Evolutionary conservation across 768 basidiomycete genomes (phyloP), one percentile per base, ranked within the genome.

Genomic region (Lyophyllum semitale): DNA sequence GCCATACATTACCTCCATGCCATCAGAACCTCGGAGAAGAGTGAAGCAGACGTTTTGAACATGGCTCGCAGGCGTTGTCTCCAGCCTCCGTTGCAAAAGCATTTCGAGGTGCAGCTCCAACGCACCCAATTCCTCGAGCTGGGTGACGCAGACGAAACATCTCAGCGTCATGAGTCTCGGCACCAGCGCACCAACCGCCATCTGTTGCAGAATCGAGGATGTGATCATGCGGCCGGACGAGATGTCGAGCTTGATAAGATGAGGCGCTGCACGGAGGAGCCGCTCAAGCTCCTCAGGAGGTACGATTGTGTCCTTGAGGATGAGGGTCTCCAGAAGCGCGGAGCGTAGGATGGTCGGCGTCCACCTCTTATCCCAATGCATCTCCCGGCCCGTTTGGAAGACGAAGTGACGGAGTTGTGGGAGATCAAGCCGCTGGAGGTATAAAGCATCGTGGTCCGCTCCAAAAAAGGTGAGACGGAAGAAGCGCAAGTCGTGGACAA

Each of bases 61-160:
- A 27, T 56, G 55, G 8, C 32, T 35, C 7, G 26, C 49, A 29
- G 49, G n/a, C 9, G 18, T 46, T 9, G 22, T 35, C n/a, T 23
- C 41, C 48, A n/a, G 23, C 42, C 33, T 51, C 9, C 55, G 33
- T 8, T 37, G 25, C 20, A 47, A 35, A 15, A 56, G 49, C 55
- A 56, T 56, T 17, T 51, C 44, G 13, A 56, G 35, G 37, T 56
- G 55, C 20, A 46, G 44, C 9, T 56, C 50, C 23, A 55, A 22
- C 7, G 54, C 40, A 5, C 47, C 41, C 22, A 41, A 41, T 2
- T 47, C 55, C 20, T 46, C 43, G n/a, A 29, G 3, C 8, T 11
- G 4, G 12, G 30, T 46, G 12, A 35, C 20, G 8, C 27, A 17
- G 29, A 51, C 47, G 42, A 45, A 25, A 35, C 55, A 56, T 25